phyloP scores from a whole-genome alignment of 257 asterid species.

The Osmanthus fragrans region DNA sequence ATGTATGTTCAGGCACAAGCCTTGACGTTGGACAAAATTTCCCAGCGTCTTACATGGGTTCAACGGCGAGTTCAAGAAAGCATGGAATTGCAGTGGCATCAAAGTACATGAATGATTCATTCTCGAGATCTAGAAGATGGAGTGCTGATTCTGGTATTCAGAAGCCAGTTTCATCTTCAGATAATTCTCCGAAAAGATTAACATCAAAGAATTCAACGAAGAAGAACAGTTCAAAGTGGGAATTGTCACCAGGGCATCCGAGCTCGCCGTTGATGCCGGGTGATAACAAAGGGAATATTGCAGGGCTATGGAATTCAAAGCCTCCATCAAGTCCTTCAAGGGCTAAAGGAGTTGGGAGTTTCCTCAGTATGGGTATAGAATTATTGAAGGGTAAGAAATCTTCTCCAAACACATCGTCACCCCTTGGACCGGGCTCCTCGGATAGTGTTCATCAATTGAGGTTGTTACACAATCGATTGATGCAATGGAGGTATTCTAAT shows the following conservation, averaged over 20 bases:
- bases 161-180: constrained; percentile 23
- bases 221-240: constrained; percentile 35
- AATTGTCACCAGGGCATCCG: constrained; percentile 39
- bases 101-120: constrained; percentile 48
- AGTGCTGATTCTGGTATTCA: constrained; percentile 44
- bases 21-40: constrained; percentile 25
- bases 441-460: constrained; percentile 60
- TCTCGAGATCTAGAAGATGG: constrained; percentile 51
- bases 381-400: constrained; percentile 72
- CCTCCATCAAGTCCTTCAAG: constrained; percentile 79
- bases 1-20: constrained; percentile 40
- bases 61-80: constrained; percentile 73
- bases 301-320: constrained; percentile 35
- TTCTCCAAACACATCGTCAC: constrained; percentile 32
- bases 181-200: constrained; percentile 29
- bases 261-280: constrained; percentile 26
- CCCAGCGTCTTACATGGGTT: constrained; percentile 83
- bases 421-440: constrained; percentile 44
- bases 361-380: constrained; percentile 67
- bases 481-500: constrained; percentile 77
- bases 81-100: constrained; percentile 60
- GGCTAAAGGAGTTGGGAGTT: constrained; percentile 61
- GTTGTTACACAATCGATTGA: constrained; percentile 54
- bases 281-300: constrained; percentile 37
- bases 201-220: constrained; percentile 34